Base-by-base conservation (phyloP, 768 basidiomycete genomes). In the Phylloporus rhodoxanthus region DNA sequence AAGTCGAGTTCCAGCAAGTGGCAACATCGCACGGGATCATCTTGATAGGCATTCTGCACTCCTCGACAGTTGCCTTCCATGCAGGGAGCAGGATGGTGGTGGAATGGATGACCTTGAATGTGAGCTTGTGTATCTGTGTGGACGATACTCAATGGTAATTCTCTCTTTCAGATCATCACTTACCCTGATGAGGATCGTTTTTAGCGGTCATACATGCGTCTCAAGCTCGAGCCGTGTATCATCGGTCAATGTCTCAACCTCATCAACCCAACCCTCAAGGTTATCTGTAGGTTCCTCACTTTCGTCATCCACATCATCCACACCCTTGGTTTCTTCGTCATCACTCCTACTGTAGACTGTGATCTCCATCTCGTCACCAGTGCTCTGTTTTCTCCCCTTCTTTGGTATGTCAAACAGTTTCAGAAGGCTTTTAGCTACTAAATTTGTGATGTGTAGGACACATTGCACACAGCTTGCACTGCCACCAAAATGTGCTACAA, bases 91-190 rank as follows among this genome's bases (percentile, higher is more conserved):
- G 38, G 0, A 58, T 66, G 0, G 59, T 48, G 0, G 58, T 44
- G 1, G 43, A 68, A 26, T 65, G 33, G 17, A 64, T 58, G 38
- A 65, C 48, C 7, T 50, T 56, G 41, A 55, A 61, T 2, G 62
- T 23, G 5, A 63, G 30, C 32, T 56, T 63, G 2, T 21, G 11
- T 4, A 48, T 23, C 39, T 48, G 26, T 36, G n/a, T 2, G 5
- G 32, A 32, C 15, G n/a, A n/a, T 34, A 38, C 8, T 38, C 9
- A 38, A 4, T 20, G 11, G 37, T 38, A 38, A 1, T 19, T 38
- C 9, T 4, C 25, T 38, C n/a, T 1, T 38, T 38, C 3, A 17
- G 34, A 11, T 38, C 13, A 20, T 38, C 2, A 20, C 47, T 47
- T 11, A 54, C 47, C 46, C 51, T 57, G 3, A 42, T 53, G n/a